phyloP scores from a whole-genome alignment of 495 filamentous ascomycete genomes.

The Ascobolus immersus region DNA sequence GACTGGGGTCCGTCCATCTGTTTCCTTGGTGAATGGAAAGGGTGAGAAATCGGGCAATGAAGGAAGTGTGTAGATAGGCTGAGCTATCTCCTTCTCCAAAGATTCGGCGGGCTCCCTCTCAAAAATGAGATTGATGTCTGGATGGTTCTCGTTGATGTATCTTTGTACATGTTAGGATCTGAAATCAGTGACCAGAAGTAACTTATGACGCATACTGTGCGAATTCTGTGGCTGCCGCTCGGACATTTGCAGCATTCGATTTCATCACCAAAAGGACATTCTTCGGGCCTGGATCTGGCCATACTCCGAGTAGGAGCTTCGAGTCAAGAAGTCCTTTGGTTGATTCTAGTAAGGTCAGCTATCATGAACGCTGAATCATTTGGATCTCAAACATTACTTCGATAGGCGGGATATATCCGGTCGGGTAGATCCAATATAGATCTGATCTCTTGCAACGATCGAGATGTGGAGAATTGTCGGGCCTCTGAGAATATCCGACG shows the following conservation, averaged over 20 bases:
- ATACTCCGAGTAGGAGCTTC: too few relatives aligned
- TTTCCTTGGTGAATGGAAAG: constrained; percentile 19
- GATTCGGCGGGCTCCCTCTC: constrained; percentile 47
- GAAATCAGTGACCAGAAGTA: constrained; percentile 3
- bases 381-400: too few relatives aligned
- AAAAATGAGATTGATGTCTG: constrained; percentile 55
- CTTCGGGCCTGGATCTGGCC: too few relatives aligned
- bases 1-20: constrained; percentile 12
- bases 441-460: too few relatives aligned
- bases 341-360: too few relatives aligned
- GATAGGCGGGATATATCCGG: too few relatives aligned
- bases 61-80: constrained; percentile 43
- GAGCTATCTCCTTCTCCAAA: constrained; percentile 46
- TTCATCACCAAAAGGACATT: constrained; percentile 86
- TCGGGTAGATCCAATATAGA: too few relatives aligned
- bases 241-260: constrained; percentile 43
- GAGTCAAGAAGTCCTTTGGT: too few relatives aligned
- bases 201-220: constrained; percentile 26
- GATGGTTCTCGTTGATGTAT: constrained; percentile 58
- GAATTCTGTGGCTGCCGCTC: constrained; percentile 47
- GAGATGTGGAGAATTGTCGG: too few relatives aligned
- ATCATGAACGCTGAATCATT: too few relatives aligned
- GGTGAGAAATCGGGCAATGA: constrained; percentile 16
- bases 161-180: constrained; percentile 16
- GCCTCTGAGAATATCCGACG: too few relatives aligned